Percentiles rank a stretch among this genome's conserved stretches.
Conservation (phyloP, 2,329 filamentous ascomycete genomes). For the Arachnomyces sp. region DNA sequence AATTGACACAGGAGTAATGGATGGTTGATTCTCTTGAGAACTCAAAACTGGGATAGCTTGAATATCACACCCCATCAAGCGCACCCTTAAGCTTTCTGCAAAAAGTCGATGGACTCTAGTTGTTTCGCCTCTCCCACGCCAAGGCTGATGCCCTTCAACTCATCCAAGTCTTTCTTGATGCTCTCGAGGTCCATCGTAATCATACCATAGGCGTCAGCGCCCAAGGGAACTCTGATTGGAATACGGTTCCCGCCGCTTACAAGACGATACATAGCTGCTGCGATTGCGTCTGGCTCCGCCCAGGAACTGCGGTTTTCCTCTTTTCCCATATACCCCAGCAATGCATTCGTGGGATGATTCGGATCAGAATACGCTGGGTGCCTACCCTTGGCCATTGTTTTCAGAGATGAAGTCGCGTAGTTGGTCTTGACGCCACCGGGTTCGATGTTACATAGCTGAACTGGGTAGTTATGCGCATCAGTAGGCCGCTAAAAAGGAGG, state of each 20-base stretch:
- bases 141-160: conserved; percentile 28
- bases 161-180: conserved; percentile 24
- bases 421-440: conserved; percentile 5
- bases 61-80: too few relatives aligned
- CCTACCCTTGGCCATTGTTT: background rate
- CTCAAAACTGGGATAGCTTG: too few relatives aligned
- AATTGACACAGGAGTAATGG: too few relatives aligned
- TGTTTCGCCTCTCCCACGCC: conserved; percentile 19
- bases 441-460: conserved; percentile 1
- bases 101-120: conserved; percentile 15
- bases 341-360: too few relatives aligned
- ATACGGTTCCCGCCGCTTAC: conserved; percentile 2
- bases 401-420: background rate
- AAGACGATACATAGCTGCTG: background rate
- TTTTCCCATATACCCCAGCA: conserved; percentile 1
- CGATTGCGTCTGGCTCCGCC: background rate
- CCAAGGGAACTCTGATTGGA: conserved; percentile 3
- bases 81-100: conserved; percentile 7
- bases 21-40: too few relatives aligned
- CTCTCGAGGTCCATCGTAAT: conserved; percentile 25
- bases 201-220: conserved; percentile 25
- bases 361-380: conserved; percentile 3
- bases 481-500: too few relatives aligned
- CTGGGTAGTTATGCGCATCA: too few relatives aligned
- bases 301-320: conserved; percentile 2